Evolutionary conservation across 805 yeast genomes (phyloP).

Genomic region (Metschnikowia sp.): DNA sequence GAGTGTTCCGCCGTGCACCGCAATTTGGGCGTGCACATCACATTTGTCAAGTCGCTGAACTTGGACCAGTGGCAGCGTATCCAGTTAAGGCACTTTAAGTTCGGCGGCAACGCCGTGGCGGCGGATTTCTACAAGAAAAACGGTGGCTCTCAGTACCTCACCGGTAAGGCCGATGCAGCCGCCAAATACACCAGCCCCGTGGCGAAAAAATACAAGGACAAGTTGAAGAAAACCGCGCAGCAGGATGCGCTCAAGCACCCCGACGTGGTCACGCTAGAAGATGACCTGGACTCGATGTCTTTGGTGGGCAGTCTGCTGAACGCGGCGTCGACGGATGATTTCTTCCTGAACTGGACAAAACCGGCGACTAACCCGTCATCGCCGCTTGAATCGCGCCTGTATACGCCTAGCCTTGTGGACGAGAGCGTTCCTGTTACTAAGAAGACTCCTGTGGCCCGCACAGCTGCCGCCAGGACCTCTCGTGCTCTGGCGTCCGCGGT

Average conservation of each 20-base stretch:
- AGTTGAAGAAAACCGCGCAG: constrained; percentile 63
- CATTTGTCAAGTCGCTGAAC: constrained; percentile 89
- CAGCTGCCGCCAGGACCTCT: constrained; percentile 26
- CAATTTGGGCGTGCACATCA: constrained; percentile 91
- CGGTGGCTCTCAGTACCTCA: constrained; percentile 74
- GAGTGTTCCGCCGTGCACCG: constrained; percentile 96
- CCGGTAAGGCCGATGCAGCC: constrained; percentile 55
- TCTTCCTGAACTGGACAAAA: constrained; percentile 88
- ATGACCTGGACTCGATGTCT: constrained; percentile 62
- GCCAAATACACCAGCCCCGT: constrained; percentile 77
- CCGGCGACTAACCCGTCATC: constrained; percentile 57
- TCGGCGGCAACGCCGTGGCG: constrained; percentile 89
- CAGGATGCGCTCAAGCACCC: constrained; percentile 71
- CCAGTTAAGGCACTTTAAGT: constrained; percentile 86
- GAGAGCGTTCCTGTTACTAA: constrained; percentile 21
- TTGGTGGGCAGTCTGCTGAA: constrained; percentile 32
- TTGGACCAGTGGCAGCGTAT: constrained; percentile 92
- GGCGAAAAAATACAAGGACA: constrained; percentile 79
- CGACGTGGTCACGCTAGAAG: constrained; percentile 76
- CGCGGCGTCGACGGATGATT: constrained; percentile 66
- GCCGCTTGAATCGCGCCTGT: constrained; percentile 44
- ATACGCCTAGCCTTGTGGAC: constrained; percentile 42
- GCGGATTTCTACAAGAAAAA: constrained; percentile 78
- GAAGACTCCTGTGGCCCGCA: constrained; percentile 19
- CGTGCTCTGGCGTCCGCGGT: constrained; percentile 26